These are phyloP conservation scores for Phytophthora ramorum DNA, from an alignment of 352 stramenopile genomes.

Conservation along the genomic window DNA sequence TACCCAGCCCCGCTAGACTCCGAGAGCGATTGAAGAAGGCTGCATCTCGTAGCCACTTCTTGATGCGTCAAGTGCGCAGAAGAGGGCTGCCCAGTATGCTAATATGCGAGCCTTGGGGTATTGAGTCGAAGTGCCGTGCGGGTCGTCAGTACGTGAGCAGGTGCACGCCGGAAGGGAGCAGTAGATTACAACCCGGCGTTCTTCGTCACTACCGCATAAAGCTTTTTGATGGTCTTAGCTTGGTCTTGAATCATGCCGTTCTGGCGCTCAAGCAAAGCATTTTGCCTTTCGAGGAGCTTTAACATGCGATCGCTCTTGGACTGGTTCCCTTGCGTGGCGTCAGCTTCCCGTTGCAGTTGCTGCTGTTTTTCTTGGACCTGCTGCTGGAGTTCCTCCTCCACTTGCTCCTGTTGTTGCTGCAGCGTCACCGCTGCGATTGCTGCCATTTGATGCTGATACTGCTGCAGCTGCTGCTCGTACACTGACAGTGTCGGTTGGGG, in stretches of 20 bases:
- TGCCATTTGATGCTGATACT: conserved; percentile 38
- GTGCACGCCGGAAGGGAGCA: neutral
- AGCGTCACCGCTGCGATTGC: conserved; percentile 11
- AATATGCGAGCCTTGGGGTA: too few relatives aligned
- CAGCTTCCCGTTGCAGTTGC: conserved; percentile 2
- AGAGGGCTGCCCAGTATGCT: too few relatives aligned
- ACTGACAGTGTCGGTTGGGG: conserved; percentile 12
- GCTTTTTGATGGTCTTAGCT: conserved; percentile 38
- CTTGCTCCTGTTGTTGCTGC: conserved; percentile 21
- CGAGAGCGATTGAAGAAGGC: too few relatives aligned
- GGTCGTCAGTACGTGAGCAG: neutral
- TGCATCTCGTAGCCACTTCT: too few relatives aligned
- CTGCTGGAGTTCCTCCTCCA: too few relatives aligned
- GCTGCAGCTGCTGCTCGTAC: conserved; percentile 39
- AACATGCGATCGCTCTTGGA: conserved; percentile 48
- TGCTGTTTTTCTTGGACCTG: conserved; percentile 13
- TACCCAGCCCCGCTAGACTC: too few relatives aligned
- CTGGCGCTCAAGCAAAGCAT: conserved; percentile 42
- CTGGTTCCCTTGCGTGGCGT: neutral
- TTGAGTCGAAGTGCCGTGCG: too few relatives aligned
- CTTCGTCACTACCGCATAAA: conserved; percentile 36
- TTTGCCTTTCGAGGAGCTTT: conserved; percentile 44
- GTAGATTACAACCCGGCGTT: conserved; percentile 9
- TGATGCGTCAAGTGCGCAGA: too few relatives aligned
- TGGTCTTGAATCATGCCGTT: conserved; percentile 50